phyloP scores from a whole-genome alignment of 2,329 filamentous ascomycete genomes.

The Pseudodiploospora longispora region DNA sequence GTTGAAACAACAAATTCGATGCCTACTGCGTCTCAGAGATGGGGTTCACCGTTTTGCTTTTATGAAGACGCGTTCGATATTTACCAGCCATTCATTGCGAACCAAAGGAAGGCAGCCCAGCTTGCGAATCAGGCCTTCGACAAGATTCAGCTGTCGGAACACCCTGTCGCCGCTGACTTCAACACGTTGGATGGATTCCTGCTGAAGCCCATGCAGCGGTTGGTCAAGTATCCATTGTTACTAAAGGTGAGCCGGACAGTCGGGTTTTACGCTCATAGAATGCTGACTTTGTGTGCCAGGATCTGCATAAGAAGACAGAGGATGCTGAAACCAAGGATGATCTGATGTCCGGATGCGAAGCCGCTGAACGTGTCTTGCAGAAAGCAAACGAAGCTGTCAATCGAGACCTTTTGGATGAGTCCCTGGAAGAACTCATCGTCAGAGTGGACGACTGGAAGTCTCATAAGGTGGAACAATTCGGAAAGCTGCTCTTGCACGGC shows the following conservation, averaged over 20 bases:
- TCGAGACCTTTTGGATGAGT: slow-evolving; percentile 75
- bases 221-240: slow-evolving; percentile 89
- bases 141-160: slow-evolving; percentile 70
- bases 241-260: slow-evolving; percentile 54
- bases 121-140: slow-evolving; percentile 81
- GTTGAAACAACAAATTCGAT: slow-evolving; percentile 92
- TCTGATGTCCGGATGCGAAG: slow-evolving; percentile 67
- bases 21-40: slow-evolving; percentile 69
- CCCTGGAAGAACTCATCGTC: slow-evolving; percentile 69
- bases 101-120: slow-evolving; percentile 83
- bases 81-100: slow-evolving; percentile 95
- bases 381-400: slow-evolving; percentile 89
- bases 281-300: slow-evolving; percentile 37
- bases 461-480: slow-evolving; percentile 84
- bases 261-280: slow-evolving; percentile 3
- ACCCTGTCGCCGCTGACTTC: slow-evolving; percentile 74
- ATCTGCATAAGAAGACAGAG: slow-evolving; percentile 78
- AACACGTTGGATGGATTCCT: slow-evolving; percentile 87
- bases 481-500: slow-evolving; percentile 78
- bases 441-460: slow-evolving; percentile 97
- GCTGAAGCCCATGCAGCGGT: slow-evolving; percentile 89
- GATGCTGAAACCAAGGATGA: slow-evolving; percentile 64
- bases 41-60: slow-evolving; percentile 83
- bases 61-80: slow-evolving; percentile 85
- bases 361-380: slow-evolving; percentile 71